phyloP scores from a whole-genome alignment of 31 red algal species.

The Odonthalia washingtoniensis region DNA sequence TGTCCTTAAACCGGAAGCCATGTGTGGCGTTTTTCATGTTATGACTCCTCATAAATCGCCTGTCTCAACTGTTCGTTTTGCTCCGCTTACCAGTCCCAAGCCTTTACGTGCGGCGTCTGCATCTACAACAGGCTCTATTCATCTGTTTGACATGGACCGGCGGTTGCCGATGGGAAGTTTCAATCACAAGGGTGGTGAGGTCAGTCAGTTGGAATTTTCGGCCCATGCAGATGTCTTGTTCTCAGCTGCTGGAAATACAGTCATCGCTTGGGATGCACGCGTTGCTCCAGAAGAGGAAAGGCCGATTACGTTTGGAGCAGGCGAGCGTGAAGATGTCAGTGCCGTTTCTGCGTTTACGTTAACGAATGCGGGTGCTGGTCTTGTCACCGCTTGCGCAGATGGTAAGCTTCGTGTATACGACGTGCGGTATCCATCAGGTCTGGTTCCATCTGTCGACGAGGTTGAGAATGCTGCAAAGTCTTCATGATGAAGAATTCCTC shows the following conservation, averaged over 20 bases:
- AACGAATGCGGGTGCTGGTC: constrained; percentile 36
- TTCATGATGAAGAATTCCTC: too few relatives aligned
- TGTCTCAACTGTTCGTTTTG: constrained; percentile 48
- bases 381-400: constrained; percentile 65
- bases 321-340: neutral
- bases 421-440: constrained; percentile 62
- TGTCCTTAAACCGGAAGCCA: constrained; percentile 61
- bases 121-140: constrained; percentile 27
- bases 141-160: constrained; percentile 75
- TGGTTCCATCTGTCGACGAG: constrained; percentile 34
- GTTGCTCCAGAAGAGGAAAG: constrained; percentile 56
- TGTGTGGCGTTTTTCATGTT: constrained; percentile 60
- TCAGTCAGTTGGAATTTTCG: constrained; percentile 57
- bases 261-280: constrained; percentile 64
- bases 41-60: constrained; percentile 54
- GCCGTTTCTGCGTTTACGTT: constrained; percentile 53
- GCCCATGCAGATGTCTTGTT: constrained; percentile 65
- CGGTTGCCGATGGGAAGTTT: constrained; percentile 68
- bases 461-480: too few relatives aligned
- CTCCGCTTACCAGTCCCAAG: constrained; percentile 46
- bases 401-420: constrained; percentile 56
- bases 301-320: constrained; percentile 47
- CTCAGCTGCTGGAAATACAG: constrained; percentile 56
- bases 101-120: constrained; percentile 53
- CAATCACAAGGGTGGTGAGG: constrained; percentile 16